These are phyloP conservation scores for Globisporangium iwayamae DNA, from an alignment of 352 stramenopile genomes.

Conservation along the genomic window DNA sequence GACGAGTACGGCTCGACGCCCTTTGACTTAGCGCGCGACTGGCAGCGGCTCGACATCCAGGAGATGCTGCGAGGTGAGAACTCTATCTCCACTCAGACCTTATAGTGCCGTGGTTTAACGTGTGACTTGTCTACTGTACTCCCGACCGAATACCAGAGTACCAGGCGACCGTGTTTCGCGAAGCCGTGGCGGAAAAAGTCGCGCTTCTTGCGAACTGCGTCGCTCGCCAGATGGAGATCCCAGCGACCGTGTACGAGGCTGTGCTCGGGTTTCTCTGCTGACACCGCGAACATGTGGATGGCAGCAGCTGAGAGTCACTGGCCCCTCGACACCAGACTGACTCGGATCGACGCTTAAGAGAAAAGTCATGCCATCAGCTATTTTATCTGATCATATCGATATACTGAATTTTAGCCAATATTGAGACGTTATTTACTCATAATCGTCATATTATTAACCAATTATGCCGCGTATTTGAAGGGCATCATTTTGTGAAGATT, in stretches of 20 bases:
- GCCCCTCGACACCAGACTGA: no score
- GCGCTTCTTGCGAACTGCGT: slow-evolving; percentile 4
- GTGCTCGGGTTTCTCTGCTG: slow-evolving; percentile 14
- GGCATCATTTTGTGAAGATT: neutral
- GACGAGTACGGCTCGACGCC: slow-evolving; percentile 48
- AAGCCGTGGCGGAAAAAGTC: neutral
- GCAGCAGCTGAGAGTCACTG: neutral
- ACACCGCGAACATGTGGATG: neutral
- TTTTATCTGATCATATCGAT: no score
- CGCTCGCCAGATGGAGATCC: slow-evolving; percentile 2
- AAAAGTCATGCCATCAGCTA: no score
- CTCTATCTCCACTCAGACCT: no score
- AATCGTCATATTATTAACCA: no score
- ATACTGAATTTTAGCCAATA: no score
- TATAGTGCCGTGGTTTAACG: no score
- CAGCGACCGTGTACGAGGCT: slow-evolving; percentile 9
- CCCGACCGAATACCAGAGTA: slow-evolving; percentile 8
- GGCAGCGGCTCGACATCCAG: slow-evolving; percentile 51
- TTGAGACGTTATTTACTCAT: no score
- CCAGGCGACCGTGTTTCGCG: slow-evolving; percentile 8
- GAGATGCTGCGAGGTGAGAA: slow-evolving; percentile 36
- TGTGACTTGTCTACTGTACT: neutral
- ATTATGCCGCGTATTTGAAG: no score
- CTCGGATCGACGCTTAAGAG: no score
- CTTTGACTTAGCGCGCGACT: slow-evolving; percentile 54